Percentiles rank a stretch among this genome's conserved stretches.
Evolutionary conservation across 139 green algal species (phyloP).

Genomic region (Spirogloea muscicola): DNA sequence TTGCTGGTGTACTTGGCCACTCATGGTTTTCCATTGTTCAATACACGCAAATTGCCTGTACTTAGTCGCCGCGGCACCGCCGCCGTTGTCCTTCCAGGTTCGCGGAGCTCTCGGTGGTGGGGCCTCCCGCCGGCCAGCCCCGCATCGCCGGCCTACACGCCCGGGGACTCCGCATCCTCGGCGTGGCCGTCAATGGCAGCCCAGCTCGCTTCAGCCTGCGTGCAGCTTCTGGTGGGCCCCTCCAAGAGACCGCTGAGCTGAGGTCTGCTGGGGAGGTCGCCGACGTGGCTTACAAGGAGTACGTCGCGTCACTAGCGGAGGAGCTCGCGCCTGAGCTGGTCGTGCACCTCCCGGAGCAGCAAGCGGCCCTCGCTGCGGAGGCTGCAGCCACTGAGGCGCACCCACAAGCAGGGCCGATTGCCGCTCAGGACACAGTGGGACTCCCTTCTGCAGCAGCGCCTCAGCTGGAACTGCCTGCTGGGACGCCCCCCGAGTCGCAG

Average conservation of each 20-base stretch:
- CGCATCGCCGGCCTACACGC: background rate
- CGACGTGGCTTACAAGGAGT: constrained; percentile 1
- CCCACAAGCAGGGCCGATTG: too few relatives aligned
- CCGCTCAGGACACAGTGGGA: too few relatives aligned
- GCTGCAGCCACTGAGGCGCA: too few relatives aligned
- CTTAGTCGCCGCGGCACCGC: too few relatives aligned
- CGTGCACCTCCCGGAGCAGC: background rate
- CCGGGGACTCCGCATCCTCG: background rate
- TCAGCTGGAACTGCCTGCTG: too few relatives aligned
- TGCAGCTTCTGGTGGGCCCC: background rate
- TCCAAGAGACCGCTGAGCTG: background rate
- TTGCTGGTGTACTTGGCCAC: too few relatives aligned
- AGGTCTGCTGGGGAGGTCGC: constrained; percentile 4
- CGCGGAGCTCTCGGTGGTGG: background rate
- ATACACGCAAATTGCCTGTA: too few relatives aligned
- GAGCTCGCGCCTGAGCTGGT: constrained; percentile 15
- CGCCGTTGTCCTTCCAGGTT: too few relatives aligned
- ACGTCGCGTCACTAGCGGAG: background rate
- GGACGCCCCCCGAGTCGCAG: too few relatives aligned
- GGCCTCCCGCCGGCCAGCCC: background rate
- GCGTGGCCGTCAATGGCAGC: background rate
- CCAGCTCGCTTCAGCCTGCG: background rate
- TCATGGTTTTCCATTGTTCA: too few relatives aligned
- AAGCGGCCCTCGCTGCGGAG: too few relatives aligned
- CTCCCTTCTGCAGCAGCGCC: too few relatives aligned